A percentile compares a stretch with the other conserved stretches of the same genome.
These are phyloP conservation scores for Paraconiothyrium brasiliense DNA, from an alignment of 2,329 filamentous ascomycete species.

Conservation along the genomic window DNA sequence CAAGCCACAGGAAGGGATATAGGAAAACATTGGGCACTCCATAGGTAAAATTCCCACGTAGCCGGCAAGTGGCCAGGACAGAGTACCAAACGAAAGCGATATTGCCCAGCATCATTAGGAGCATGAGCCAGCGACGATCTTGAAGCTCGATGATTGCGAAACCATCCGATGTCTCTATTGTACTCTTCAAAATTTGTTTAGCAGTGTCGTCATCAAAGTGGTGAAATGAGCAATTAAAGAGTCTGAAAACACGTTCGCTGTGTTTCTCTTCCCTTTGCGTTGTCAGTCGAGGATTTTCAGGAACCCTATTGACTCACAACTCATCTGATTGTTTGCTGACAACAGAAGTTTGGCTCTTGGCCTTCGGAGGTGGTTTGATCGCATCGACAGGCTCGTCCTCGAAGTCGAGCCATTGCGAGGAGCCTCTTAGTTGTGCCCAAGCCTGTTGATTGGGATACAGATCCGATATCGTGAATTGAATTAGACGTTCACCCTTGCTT, in stretches of 20 bases:
- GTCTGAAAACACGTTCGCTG: conserved; percentile 64
- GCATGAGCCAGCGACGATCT: conserved; percentile 58
- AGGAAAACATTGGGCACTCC: neutral
- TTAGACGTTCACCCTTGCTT: conserved; percentile 25
- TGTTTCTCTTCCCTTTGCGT: neutral
- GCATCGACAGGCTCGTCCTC: conserved; percentile 72
- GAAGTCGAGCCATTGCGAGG: conserved; percentile 64
- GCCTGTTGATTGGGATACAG: conserved; percentile 50
- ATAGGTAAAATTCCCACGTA: conserved; percentile 49
- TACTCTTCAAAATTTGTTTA: conserved; percentile 68
- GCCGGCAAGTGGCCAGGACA: neutral
- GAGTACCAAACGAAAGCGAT: conserved; percentile 45
- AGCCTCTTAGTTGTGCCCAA: conserved; percentile 41
- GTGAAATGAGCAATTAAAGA: conserved; percentile 80
- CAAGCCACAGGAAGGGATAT: conserved; percentile 60
- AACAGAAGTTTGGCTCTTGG: conserved; percentile 25
- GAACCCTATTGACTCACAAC: neutral
- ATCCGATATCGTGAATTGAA: conserved; percentile 54
- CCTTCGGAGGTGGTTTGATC: conserved; percentile 60
- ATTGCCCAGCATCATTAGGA: conserved; percentile 46
- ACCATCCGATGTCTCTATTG: conserved; percentile 70
- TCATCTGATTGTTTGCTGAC: neutral
- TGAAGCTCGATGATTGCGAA: conserved; percentile 81
- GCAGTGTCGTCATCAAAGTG: conserved; percentile 76
- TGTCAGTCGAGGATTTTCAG: neutral